Evolutionary conservation across 1,284 basidiomycete species (phyloP).

Genomic region (Malassezia restricta): DNA sequence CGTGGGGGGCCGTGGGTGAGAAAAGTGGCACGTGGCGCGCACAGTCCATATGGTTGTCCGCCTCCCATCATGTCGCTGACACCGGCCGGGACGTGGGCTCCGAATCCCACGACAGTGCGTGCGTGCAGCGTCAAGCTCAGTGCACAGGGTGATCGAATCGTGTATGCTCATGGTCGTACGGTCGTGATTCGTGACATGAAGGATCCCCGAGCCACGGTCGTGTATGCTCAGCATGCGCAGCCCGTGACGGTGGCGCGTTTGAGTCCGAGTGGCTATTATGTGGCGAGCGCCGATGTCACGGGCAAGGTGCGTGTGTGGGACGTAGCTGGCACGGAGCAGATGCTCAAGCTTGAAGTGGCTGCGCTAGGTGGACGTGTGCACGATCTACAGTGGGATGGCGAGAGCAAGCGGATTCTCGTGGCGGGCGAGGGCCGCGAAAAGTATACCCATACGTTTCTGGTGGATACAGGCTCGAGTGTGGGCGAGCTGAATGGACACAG

Average conservation of each 20-base stretch:
- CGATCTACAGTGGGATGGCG: conserved; percentile 90
- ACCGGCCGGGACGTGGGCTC: conserved; percentile 8
- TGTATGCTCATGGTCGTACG: conserved; percentile 73
- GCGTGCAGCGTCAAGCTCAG: conserved; percentile 70
- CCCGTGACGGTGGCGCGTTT: conserved; percentile 78
- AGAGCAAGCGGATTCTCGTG: conserved; percentile 77
- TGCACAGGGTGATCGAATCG: conserved; percentile 63
- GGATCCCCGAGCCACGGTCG: conserved; percentile 28
- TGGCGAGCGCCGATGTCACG: conserved; percentile 55
- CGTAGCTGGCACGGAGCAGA: conserved; percentile 71
- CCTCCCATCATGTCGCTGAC: conserved; percentile 9
- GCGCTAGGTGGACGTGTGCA: conserved; percentile 73
- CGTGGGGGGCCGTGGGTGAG: not conserved
- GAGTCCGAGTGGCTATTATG: conserved; percentile 88
- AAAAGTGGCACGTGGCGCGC: not conserved
- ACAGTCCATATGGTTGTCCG: conserved; percentile 1
- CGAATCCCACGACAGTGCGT: conserved; percentile 48
- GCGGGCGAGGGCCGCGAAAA: conserved; percentile 90
- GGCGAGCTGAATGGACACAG: conserved; percentile 90
- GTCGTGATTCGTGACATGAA: conserved; percentile 49
- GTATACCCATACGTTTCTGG: conserved; percentile 48
- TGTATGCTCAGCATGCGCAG: conserved; percentile 69
- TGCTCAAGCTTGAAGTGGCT: conserved; percentile 59
- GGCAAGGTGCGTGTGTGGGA: conserved; percentile 72
- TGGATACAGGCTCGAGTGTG: conserved; percentile 61